phyloP scores from a whole-genome alignment of 2,329 filamentous ascomycete species.

The Chaetomiaceae sp. region DNA sequence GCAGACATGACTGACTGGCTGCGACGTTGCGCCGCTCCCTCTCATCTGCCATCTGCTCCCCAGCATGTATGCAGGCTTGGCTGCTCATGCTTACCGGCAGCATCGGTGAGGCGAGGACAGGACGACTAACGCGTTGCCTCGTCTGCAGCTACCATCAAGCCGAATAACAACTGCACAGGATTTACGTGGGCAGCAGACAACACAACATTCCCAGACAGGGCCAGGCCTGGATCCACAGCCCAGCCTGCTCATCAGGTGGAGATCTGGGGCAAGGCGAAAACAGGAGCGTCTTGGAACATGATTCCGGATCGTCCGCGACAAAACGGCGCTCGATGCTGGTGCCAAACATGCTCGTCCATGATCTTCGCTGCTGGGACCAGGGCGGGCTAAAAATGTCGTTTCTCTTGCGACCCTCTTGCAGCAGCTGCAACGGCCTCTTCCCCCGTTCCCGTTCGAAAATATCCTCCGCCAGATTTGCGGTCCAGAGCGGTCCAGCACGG shows the following conservation, averaged over 20 bases:
- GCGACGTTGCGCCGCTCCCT: not conserved
- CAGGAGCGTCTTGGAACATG: slow-evolving; percentile 22
- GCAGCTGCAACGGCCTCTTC: slow-evolving; percentile 15
- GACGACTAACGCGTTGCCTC: too few species aligned
- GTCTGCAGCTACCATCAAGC: too few species aligned
- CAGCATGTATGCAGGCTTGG: not conserved
- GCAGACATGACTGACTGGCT: too few species aligned
- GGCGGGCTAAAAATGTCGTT: slow-evolving; percentile 26
- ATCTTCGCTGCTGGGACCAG: slow-evolving; percentile 28
- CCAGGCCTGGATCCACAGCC: slow-evolving; percentile 24
- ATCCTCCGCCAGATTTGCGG: slow-evolving; percentile 28
- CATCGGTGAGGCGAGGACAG: too few species aligned
- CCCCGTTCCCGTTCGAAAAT: slow-evolving; percentile 13
- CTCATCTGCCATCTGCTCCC: not conserved
- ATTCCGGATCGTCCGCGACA: slow-evolving; percentile 23
- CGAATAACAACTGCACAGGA: too few species aligned
- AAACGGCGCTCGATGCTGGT: slow-evolving; percentile 29
- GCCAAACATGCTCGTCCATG: slow-evolving; percentile 33
- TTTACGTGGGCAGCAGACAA: too few species aligned
- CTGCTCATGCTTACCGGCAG: too few species aligned
- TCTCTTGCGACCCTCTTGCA: slow-evolving; percentile 14
- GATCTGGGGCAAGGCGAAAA: slow-evolving; percentile 25
- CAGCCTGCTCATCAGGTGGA: slow-evolving; percentile 25
- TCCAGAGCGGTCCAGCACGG: too few species aligned
- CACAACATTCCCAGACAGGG: slow-evolving; percentile 5